These are phyloP conservation scores for Graphiopsis chlorocephala DNA, from an alignment of 2,329 filamentous ascomycete species.

Conservation along the genomic window DNA sequence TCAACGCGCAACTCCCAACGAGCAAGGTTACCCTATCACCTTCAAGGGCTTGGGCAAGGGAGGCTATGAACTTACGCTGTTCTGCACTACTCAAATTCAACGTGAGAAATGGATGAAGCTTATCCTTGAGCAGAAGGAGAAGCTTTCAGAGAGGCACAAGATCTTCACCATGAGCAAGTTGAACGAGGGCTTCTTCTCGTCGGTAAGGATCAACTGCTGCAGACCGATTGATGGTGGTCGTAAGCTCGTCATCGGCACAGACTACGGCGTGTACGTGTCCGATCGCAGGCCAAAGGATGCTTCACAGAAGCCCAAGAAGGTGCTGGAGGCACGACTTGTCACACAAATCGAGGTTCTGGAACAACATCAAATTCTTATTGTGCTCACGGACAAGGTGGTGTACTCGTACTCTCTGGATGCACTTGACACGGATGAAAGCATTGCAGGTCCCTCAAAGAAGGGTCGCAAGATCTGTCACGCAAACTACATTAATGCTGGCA, in stretches of 20 bases:
- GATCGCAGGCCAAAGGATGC: conserved; percentile 86
- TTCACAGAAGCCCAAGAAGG: conserved; percentile 69
- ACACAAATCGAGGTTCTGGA: conserved; percentile 96
- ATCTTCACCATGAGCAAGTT: conserved; percentile 67
- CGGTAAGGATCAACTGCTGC: conserved; percentile 90
- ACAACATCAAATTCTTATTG: conserved; percentile 86
- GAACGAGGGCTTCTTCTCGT: conserved; percentile 87
- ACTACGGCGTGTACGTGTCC: conserved; percentile 87
- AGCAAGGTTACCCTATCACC: conserved; percentile 88
- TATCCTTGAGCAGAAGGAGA: conserved; percentile 86
- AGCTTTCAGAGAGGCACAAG: conserved; percentile 71
- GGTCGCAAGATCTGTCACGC: conserved; percentile 97
- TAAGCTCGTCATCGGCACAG: conserved; percentile 91
- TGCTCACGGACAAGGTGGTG: conserved; percentile 89
- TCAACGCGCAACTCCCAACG: conserved; percentile 46
- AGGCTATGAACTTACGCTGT: conserved; percentile 88
- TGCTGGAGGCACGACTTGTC: conserved; percentile 81
- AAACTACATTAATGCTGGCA: conserved; percentile 97
- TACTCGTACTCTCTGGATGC: conserved; percentile 86
- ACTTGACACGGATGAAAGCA: conserved; percentile 74
- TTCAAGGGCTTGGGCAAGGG: conserved; percentile 95
- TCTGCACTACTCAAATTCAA: conserved; percentile 78
- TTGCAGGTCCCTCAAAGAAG: conserved; percentile 72
- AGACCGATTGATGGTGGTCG: conserved; percentile 92
- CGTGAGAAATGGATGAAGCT: conserved; percentile 96